Conservation (phyloP, 2,329 filamentous ascomycete genomes). For the Fusarium chaquense region DNA sequence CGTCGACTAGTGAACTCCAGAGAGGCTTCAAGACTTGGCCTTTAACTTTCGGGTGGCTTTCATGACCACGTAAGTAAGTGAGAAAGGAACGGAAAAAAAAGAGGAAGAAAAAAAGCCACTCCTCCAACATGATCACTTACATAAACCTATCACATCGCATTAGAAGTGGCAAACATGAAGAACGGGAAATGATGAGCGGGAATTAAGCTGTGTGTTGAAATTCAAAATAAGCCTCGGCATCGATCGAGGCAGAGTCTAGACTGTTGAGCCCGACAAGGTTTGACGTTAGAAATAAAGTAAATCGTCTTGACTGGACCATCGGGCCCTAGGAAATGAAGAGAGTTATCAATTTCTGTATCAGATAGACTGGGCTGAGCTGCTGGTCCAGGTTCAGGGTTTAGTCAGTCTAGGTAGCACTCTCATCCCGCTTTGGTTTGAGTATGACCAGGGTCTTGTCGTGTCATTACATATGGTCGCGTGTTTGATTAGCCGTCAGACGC, state of each 20-base stretch:
- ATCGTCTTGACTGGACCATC: conserved; percentile 13
- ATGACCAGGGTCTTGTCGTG: conserved; percentile 25
- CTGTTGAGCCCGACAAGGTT: conserved; percentile 29
- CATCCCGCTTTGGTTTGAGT: conserved; percentile 45
- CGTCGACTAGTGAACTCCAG: not conserved
- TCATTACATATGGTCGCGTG: conserved; percentile 20
- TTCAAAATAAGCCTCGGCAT: not conserved
- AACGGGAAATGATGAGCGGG: conserved; percentile 27
- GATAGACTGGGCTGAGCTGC: conserved; percentile 6
- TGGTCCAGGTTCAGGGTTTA: not conserved
- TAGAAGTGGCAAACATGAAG: conserved; percentile 3
- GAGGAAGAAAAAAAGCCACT: conserved; percentile 8
- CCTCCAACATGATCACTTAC: conserved; percentile 20
- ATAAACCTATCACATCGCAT: not conserved
- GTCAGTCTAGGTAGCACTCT: conserved; percentile 15
- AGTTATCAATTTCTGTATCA: conserved; percentile 10
- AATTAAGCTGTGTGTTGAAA: not conserved
- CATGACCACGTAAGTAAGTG: conserved; percentile 21
- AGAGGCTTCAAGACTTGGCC: conserved; percentile 18
- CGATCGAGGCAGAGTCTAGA: conserved; percentile 13
- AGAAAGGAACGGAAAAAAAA: not conserved
- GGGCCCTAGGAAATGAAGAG: conserved; percentile 9
- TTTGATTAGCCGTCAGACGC: conserved; percentile 30
- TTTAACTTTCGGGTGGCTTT: conserved; percentile 26
- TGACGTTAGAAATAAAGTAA: conserved; percentile 22